These are phyloP conservation scores for Discostella stelligeroides DNA, from an alignment of 108 stramenopile genomes.

Conservation along the genomic window DNA sequence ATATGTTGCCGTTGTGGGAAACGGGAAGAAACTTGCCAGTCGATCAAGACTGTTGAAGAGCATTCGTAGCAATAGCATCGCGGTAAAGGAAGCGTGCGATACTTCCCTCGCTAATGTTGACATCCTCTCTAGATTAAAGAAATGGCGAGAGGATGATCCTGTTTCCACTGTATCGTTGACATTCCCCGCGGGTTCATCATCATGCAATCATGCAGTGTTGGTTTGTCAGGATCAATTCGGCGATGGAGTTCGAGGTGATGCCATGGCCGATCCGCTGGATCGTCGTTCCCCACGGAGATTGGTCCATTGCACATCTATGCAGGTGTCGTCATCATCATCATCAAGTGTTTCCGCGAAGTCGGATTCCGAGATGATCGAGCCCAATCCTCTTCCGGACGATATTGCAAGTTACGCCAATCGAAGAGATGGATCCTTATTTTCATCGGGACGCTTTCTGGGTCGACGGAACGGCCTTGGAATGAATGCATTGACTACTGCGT, in stretches of 20 bases:
- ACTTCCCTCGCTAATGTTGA: conserved; percentile 46
- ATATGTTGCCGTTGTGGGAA: conserved; percentile 79
- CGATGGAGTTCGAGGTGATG: conserved; percentile 79
- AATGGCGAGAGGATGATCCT: conserved; percentile 65
- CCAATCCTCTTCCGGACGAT: conserved; percentile 60
- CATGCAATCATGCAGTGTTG: conserved; percentile 59
- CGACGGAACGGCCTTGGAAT: conserved; percentile 49
- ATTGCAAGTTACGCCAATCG: conserved; percentile 66
- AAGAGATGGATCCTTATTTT: conserved; percentile 55
- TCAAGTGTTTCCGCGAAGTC: conserved; percentile 44
- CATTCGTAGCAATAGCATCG: conserved; percentile 22
- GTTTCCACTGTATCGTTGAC: conserved; percentile 60
- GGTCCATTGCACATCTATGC: conserved; percentile 72
- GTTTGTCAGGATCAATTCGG: conserved; percentile 62
- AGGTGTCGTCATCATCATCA: conserved; percentile 58
- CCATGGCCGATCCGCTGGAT: conserved; percentile 74
- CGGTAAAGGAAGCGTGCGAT: conserved; percentile 36
- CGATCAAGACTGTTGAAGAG: conserved; percentile 42
- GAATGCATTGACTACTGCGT: conserved; percentile 67
- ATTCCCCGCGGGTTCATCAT: conserved; percentile 57
- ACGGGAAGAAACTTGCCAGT: conserved; percentile 58
- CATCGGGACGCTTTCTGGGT: conserved; percentile 71
- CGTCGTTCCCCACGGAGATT: conserved; percentile 69
- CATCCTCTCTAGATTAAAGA: conserved; percentile 57
- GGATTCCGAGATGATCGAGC: conserved; percentile 42